These are phyloP conservation scores for Phytophthora constricta DNA, from an alignment of 352 stramenopile species.

Conservation along the genomic window DNA sequence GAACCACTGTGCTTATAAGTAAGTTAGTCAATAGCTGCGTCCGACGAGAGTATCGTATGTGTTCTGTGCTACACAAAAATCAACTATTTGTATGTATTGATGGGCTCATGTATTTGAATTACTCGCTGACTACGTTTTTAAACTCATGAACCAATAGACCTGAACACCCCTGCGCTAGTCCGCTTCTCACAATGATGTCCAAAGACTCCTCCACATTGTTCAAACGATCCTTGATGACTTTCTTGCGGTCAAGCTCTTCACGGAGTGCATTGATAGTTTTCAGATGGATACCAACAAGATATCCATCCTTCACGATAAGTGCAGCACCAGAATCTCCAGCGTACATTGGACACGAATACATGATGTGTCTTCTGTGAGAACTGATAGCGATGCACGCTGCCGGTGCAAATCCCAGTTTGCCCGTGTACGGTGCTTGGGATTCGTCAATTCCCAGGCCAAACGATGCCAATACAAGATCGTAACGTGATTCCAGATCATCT, in stretches of 20 bases:
- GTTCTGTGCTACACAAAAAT: neutral
- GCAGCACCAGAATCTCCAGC: conserved; percentile 13
- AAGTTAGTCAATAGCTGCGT: neutral
- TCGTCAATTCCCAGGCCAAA: conserved; percentile 35
- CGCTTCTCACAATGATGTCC: conserved; percentile 8
- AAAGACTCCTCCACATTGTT: conserved; percentile 14
- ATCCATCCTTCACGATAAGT: conserved; percentile 30
- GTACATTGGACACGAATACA: too few relatives aligned
- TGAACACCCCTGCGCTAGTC: conserved; percentile 9
- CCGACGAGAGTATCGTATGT: conserved; percentile 1
- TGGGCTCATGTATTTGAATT: neutral
- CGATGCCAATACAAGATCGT: conserved; percentile 26
- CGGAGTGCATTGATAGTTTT: conserved; percentile 35
- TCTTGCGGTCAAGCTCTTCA: conserved; percentile 9
- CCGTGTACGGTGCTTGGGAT: conserved; percentile 19
- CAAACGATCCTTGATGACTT: conserved; percentile 14
- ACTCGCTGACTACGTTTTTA: neutral
- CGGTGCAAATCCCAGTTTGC: conserved; percentile 13
- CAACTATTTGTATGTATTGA: neutral
- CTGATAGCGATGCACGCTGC: too few relatives aligned
- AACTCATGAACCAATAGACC: conserved; percentile 11
- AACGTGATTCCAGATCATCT: conserved; percentile 15
- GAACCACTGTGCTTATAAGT: too few relatives aligned
- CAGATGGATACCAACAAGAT: conserved; percentile 33
- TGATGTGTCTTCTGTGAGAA: too few relatives aligned